Base-by-base conservation (phyloP, 202 grass and related monocot genomes). In the Hordeum pubiflorum region DNA sequence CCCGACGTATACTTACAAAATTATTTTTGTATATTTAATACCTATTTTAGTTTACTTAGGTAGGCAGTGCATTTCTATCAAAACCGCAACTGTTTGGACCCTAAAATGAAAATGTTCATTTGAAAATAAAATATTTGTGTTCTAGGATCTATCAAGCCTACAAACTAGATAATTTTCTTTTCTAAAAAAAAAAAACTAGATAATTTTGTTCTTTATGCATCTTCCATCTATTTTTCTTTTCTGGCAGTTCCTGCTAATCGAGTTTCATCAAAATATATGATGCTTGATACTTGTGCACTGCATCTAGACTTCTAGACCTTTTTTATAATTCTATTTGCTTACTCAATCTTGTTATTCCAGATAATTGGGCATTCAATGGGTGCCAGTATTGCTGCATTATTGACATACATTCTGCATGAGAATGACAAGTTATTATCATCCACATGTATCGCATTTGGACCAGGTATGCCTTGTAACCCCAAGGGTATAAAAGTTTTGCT, bases 361-460 rank as follows among this genome's bases (percentile, higher is more conserved):
- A 96, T 96, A 60, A 86, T 93, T 85, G 97, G 97, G 26, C 97
- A 99, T 79, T 99, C 92, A 54, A 96, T 99, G 89, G 97, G 92
- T 75, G 97, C 92, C 87, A 87, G 44, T 46, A 88, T 96, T 67
- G 92, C 92, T 69, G 85, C 92, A 61, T 81, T 99, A 79, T 72
- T 99, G 36, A 90, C 97, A 75, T 99, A 90, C 82, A 90, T 99
- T 23, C 83, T 99, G 83, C 92, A 89, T n/a, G 91, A 99, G 79
- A 82, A 90, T 61, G 85, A 90, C 38, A 92, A 86, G 56, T 81
- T 99, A 20, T 96, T 85, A 21, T 91, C 89, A 61, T 82, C 86
- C 50, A 89, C 89, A 22, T 99, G 97, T 84, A 83, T 99, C 73
- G 93, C 97, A 79, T 99, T 91, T 89, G 97, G 87, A 63, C 83